Evolutionary conservation across 768 basidiomycete species (phyloP).

Genomic region (Mycena polygramma): DNA sequence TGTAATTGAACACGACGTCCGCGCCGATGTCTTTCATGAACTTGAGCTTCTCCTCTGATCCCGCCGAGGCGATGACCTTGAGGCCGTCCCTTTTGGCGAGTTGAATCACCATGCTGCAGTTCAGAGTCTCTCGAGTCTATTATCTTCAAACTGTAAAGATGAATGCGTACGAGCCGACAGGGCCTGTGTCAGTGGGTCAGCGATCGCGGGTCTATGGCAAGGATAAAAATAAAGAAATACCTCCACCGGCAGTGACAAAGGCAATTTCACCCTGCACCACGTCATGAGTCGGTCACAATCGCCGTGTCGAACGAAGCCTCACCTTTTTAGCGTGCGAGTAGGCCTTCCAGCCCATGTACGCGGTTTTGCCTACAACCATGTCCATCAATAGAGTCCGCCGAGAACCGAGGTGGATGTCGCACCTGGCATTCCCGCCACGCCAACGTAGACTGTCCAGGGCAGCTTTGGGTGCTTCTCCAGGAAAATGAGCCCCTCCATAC

Average conservation of each 20-base stretch:
- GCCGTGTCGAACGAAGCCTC: no score
- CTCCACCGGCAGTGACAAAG: conserved; percentile 18
- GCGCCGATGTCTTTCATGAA: conserved; percentile 9
- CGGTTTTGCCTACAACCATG: conserved; percentile 43
- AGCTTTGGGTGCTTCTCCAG: conserved; percentile 55
- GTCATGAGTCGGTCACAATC: no score
- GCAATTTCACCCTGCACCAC: conserved; percentile 9
- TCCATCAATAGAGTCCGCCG: no score
- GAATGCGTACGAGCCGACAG: conserved; percentile 22
- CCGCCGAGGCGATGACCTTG: conserved; percentile 6
- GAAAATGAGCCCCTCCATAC: conserved; percentile 32
- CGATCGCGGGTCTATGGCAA: no score
- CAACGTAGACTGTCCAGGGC: conserved; percentile 57
- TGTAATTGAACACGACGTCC: conserved; percentile 7
- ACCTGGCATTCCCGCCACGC: conserved; percentile 51
- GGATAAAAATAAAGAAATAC: background rate
- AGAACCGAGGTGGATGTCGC: no score
- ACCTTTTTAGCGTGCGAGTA: conserved; percentile 46
- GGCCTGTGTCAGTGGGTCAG: background rate
- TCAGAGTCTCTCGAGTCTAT: background rate
- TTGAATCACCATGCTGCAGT: conserved; percentile 2
- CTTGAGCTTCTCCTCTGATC: conserved; percentile 3
- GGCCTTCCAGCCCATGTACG: conserved; percentile 48
- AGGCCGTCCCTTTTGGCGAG: conserved; percentile 2
- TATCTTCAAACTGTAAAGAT: no score